phyloP scores from a whole-genome alignment of 1,284 basidiomycete genomes.

The Taiwanofungus camphoratus region DNA sequence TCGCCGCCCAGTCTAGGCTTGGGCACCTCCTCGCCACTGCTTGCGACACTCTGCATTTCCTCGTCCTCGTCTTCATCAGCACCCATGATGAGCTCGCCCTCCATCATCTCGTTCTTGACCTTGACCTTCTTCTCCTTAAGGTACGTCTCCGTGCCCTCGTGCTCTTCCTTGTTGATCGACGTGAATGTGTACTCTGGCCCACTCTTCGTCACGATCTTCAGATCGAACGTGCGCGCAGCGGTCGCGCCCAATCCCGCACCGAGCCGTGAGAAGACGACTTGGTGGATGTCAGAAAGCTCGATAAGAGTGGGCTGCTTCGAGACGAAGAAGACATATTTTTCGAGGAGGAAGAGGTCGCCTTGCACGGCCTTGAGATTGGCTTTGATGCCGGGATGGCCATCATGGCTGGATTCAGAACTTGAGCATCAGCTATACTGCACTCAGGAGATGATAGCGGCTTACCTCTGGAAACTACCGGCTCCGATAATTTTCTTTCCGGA shows the following conservation, averaged over 20 bases:
- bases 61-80: slow-evolving; percentile 80
- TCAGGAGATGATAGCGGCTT: slow-evolving; percentile 2
- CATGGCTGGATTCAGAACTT: slow-evolving; percentile 41
- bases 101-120: slow-evolving; percentile 97
- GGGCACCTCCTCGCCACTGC: slow-evolving; percentile 60
- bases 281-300: slow-evolving; percentile 88
- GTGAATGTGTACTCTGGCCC: slow-evolving; percentile 87
- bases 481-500: slow-evolving; percentile 89
- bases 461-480: slow-evolving; percentile 84
- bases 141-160: slow-evolving; percentile 81
- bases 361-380: slow-evolving; percentile 97
- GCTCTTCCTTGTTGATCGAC: slow-evolving; percentile 94
- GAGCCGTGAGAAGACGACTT: slow-evolving; percentile 91
- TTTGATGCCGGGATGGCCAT: slow-evolving; percentile 82
- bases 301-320: slow-evolving; percentile 94
- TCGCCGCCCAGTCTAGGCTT: slow-evolving; percentile 50
- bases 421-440: neutral
- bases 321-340: slow-evolving; percentile 97
- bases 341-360: slow-evolving; percentile 96
- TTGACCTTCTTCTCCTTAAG: slow-evolving; percentile 88
- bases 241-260: slow-evolving; percentile 82
- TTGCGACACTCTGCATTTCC: slow-evolving; percentile 76
- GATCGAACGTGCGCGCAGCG: slow-evolving; percentile 91
- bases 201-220: slow-evolving; percentile 83
- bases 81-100: slow-evolving; percentile 72